Base-by-base conservation (phyloP, 2,329 filamentous ascomycete species). In the Pseudophaeomoniella oleicola region DNA sequence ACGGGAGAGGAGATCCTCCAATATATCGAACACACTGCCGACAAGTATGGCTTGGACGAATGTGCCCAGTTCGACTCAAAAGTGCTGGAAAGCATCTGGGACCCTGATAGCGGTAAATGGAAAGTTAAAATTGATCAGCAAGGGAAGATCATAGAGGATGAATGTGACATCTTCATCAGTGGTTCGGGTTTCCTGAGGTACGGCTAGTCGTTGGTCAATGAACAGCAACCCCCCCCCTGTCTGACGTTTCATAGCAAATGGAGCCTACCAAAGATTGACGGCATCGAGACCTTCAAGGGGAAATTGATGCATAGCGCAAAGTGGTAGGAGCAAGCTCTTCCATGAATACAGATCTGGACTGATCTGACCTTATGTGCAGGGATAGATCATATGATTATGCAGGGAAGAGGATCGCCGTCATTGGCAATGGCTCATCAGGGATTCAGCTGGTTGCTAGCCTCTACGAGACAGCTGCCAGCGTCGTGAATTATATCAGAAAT, bases 1-100 rank as follows among this genome's bases (percentile, higher is more conserved):
- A 48, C 47, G 4, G 58, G 58, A 1, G 42, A 46, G 4, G 62
- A 64, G 42, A 64, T 66, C 18, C 48, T 53, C 5, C 52, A 57
- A 4, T 66, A 66, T 39, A 57, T 63, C 47, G 47, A 59, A 30
- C 38, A 44, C 2, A 52, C 52, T 4, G 57, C 57, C 3, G 52
- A 46, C 29, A 63, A 64, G 44, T 58, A 57, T 40, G 50, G 54
- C 15, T 50, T 62, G 0, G 57, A 58, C 32, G 46, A 54, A 5
- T 51, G 60, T 31, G 42, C 65, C 10, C 52, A 58, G 30, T 46
- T 62, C 19, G 49, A 54, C 13, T 54, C 57, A 19, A 49, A 50
- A 4, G 59, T 65, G 1, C 46, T 52, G 3, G 51, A 50, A 16
- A 56, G 60, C 0, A 38, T 45, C 2, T 66, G 62, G 62, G 44